Evolutionary conservation across 768 basidiomycete species (phyloP).

Genomic region (Tricholoma hemisulphureum): DNA sequence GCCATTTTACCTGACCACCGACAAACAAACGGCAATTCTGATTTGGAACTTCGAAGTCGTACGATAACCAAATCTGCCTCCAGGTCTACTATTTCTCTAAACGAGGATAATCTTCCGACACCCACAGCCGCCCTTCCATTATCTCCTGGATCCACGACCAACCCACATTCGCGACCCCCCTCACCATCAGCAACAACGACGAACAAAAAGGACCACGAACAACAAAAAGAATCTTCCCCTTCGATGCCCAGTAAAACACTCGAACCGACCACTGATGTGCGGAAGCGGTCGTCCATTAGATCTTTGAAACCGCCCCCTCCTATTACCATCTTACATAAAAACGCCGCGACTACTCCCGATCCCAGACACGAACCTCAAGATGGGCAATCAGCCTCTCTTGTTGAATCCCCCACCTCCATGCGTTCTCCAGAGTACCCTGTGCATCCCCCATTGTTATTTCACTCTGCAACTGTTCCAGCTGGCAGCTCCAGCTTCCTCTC

Average conservation of each 20-base stretch:
- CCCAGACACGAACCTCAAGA: conserved; percentile 15
- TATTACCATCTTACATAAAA: conserved; percentile 23
- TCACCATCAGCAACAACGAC: conserved; percentile 19
- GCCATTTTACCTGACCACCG: conserved; percentile 12
- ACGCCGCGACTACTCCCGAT: conserved; percentile 29
- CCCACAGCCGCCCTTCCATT: conserved; percentile 18
- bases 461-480: conserved; percentile 14
- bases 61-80: conserved; percentile 19
- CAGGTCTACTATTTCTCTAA: conserved; percentile 10
- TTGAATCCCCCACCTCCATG: conserved; percentile 47
- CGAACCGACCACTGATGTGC: conserved; percentile 26
- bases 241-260: conserved; percentile 20
- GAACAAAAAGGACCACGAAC: conserved; percentile 9
- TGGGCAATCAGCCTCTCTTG: conserved; percentile 27
- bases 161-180: conserved; percentile 12
- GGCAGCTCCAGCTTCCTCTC: conserved; percentile 17
- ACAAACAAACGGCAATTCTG: conserved; percentile 10
- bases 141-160: conserved; percentile 9
- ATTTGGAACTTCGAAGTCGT: conserved; percentile 22
- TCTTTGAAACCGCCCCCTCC: conserved; percentile 32
- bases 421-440: conserved; percentile 28
- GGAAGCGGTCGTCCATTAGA: conserved; percentile 36
- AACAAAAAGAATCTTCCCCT: conserved; percentile 6
- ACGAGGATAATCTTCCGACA: conserved; percentile 18
- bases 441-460: conserved; percentile 10